Evolutionary conservation across 805 yeast genomes (phyloP).

Genomic region (Sugiyamaella smithiae): DNA sequence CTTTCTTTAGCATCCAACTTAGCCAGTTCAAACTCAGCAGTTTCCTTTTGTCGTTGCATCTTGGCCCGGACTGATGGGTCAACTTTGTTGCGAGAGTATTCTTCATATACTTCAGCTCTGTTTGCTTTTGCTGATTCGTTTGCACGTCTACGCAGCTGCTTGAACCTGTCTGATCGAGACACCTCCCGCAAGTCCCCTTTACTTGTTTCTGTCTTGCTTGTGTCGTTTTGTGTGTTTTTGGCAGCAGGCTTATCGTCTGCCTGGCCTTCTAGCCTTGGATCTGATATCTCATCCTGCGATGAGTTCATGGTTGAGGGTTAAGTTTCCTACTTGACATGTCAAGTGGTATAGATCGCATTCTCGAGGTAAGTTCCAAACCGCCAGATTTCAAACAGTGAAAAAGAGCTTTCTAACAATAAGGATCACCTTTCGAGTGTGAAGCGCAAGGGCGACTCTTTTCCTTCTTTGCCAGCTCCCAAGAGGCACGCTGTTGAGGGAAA

Average conservation of each 20-base stretch:
- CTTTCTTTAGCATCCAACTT: conserved; percentile 36
- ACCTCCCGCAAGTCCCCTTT: too few relatives aligned
- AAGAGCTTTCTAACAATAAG: background rate
- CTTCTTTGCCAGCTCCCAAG: background rate
- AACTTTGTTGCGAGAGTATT: conserved; percentile 30
- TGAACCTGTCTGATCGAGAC: conserved; percentile 29
- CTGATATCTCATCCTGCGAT: background rate
- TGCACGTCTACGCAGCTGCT: conserved; percentile 32
- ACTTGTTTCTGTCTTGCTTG: too few relatives aligned
- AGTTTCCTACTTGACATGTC: conserved; percentile 4
- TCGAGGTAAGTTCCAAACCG: conserved; percentile 10
- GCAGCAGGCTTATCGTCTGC: background rate
- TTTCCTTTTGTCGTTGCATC: conserved; percentile 34
- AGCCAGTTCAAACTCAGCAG: conserved; percentile 41
- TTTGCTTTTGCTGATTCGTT: conserved; percentile 34
- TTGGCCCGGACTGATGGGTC: conserved; percentile 30
- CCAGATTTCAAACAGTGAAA: background rate
- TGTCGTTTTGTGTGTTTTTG: background rate
- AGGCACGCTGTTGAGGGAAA: conserved; percentile 16
- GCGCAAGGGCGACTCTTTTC: background rate
- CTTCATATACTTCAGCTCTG: conserved; percentile 39
- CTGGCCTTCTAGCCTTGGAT: background rate
- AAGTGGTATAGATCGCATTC: conserved; percentile 5
- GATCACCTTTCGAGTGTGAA: background rate
- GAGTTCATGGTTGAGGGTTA: conserved; percentile 3